These are phyloP conservation scores for Fusarium caatingaense DNA, from an alignment of 2,329 filamentous ascomycete genomes.

Conservation along the genomic window DNA sequence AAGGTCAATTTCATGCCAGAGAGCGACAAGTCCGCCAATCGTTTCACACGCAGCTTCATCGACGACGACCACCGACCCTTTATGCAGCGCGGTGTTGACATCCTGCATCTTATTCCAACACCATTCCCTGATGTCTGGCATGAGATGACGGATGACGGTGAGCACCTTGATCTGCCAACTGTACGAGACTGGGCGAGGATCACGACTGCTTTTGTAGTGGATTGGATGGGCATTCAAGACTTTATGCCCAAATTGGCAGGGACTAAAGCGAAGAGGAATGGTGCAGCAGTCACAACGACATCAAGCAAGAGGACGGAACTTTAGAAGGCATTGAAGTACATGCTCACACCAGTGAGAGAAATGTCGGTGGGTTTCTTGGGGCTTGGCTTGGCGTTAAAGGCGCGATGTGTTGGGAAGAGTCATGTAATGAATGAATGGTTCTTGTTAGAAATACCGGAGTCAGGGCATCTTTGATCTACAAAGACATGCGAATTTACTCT, in stretches of 20 bases:
- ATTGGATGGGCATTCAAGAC: constrained; percentile 85
- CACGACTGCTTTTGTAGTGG: constrained; percentile 83
- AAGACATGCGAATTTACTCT: neutral
- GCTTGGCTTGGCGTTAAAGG: constrained; percentile 41
- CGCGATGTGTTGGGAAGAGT: constrained; percentile 29
- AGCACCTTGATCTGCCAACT: constrained; percentile 82
- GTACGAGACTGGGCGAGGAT: constrained; percentile 90
- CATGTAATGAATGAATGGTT: constrained; percentile 19
- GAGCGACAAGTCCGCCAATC: constrained; percentile 60
- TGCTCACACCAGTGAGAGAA: constrained; percentile 22
- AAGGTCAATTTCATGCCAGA: constrained; percentile 72
- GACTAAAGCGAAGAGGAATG: constrained; percentile 44
- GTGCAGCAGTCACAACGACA: constrained; percentile 37
- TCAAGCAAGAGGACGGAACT: constrained; percentile 51
- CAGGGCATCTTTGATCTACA: neutral
- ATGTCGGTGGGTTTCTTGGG: constrained; percentile 33
- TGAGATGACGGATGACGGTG: constrained; percentile 81
- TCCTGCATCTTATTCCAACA: constrained; percentile 88
- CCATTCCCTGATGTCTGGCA: constrained; percentile 92
- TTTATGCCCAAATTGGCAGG: constrained; percentile 49
- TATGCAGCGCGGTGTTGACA: constrained; percentile 83
- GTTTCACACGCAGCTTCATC: constrained; percentile 66
- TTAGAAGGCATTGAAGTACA: constrained; percentile 33
- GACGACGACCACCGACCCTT: constrained; percentile 95
- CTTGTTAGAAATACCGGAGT: constrained; percentile 17